Percentiles rank a stretch among this genome's conserved stretches.
Conservation (phyloP, 495 filamentous ascomycete genomes). For the Penicillium antarcticum region DNA sequence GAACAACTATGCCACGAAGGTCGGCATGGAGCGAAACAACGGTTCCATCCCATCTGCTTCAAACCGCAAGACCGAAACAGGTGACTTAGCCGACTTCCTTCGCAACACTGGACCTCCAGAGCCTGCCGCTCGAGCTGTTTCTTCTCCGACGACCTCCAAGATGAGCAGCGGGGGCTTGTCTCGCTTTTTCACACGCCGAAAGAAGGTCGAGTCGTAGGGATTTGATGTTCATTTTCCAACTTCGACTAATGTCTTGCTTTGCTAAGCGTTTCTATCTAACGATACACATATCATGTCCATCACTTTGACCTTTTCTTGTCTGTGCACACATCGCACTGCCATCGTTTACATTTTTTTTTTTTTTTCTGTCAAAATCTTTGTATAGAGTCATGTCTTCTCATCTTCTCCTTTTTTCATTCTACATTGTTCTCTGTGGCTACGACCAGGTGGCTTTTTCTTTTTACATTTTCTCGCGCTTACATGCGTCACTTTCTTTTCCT, state of each 20-base stretch:
- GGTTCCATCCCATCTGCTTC: slow-evolving; percentile 26
- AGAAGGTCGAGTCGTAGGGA: slow-evolving; percentile 36
- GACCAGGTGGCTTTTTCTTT: slow-evolving; percentile 14
- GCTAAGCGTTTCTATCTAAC: slow-evolving; percentile 35
- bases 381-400: slow-evolving; percentile 11
- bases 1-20: slow-evolving; percentile 40
- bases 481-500: slow-evolving; percentile 11
- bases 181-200: slow-evolving; percentile 41
- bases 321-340: slow-evolving; percentile 1
- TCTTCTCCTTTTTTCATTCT: slow-evolving; percentile 2
- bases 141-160: slow-evolving; percentile 15
- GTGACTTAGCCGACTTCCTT: slow-evolving; percentile 78
- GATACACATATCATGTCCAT: slow-evolving; percentile 29
- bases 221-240: not conserved
- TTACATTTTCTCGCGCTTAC: slow-evolving; percentile 3
- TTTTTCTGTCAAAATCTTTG: not conserved
- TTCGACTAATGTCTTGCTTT: slow-evolving; percentile 27
- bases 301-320: slow-evolving; percentile 15
- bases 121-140: slow-evolving; percentile 19
- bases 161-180: slow-evolving; percentile 30
- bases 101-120: slow-evolving; percentile 70
- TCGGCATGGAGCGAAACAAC: slow-evolving; percentile 34
- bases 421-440: slow-evolving; percentile 11
- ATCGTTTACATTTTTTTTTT: not conserved
- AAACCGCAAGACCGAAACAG: slow-evolving; percentile 50